Evolutionary conservation across 2,329 filamentous ascomycete species (phyloP), one percentile per base, ranked within the genome.

Genomic region (Cladosporium austrohemisphaericum): DNA sequence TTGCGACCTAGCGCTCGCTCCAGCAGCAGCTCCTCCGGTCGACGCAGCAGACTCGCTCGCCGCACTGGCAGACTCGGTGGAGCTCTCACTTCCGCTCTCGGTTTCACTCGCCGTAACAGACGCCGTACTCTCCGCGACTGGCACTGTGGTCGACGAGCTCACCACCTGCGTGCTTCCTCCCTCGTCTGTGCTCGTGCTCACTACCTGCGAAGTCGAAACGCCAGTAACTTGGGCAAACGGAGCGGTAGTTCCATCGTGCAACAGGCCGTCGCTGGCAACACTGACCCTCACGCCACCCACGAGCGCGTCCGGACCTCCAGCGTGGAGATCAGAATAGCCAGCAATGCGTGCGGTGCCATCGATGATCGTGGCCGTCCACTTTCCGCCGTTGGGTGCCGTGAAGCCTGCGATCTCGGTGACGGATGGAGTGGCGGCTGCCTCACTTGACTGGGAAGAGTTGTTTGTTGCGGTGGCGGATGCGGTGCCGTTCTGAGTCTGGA

Each of bases 331-430:
- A n/a, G n/a, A n/a, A 38, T 43, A 43, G 47, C 47, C 47, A 5
- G 47, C 47, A 23, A 50, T 43, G 37, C 25, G 37, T 22, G 31
- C 22, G 8, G 16, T 28, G 47, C 37, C 37, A 29, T 23, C 38
- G 20, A 50, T 29, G 29, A 18, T 18, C 8, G 47, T 41, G 11
- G 29, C 47, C 11, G 28, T 40, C 37, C 43, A 50, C 22, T 36
- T 28, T 10, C 47, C 47, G 31, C 37, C 47, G 23, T 50, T 50
- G n/a, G 47, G 47, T 18, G 33, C 40, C 3, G 47, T 50, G 47
- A 50, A 50, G 20, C 25, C 37, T 8, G 47, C 47, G 37, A 50
- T 41, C 8, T 37, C 23, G 33, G 44, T 47, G 25, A 47, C 16
- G 25, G 23, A 28, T 8, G 44, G 23, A 5, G 33, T 9, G 16